phyloP scores from a whole-genome alignment of 331 rosid genomes.

The Quercus tomentella region DNA sequence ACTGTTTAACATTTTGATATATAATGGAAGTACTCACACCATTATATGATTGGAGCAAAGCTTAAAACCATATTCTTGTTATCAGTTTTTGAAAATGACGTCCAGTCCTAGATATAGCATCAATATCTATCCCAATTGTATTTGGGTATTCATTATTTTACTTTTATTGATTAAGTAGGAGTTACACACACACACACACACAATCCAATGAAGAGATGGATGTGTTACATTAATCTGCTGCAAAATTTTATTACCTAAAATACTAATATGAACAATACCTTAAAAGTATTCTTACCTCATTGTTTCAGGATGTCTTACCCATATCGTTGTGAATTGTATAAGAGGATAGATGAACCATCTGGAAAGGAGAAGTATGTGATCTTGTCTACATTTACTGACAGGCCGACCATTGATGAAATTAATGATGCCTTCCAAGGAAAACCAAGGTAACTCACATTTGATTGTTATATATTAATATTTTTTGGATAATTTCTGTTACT shows the following conservation, averaged over 20 bases:
- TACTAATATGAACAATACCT: not conserved
- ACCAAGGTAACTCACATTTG: slow-evolving; percentile 45
- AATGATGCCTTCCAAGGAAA: slow-evolving; percentile 71
- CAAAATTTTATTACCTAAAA: not conserved
- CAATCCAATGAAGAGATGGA: not conserved
- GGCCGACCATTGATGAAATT: slow-evolving; percentile 67
- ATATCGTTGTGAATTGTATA: slow-evolving; percentile 65
- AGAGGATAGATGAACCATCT: slow-evolving; percentile 70
- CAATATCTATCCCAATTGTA: not conserved
- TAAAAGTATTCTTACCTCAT: slow-evolving; percentile 2
- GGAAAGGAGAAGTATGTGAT: slow-evolving; percentile 71
- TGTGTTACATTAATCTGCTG: not conserved
- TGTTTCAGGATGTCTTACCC: slow-evolving; percentile 78
- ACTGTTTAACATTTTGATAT: too few relatives aligned
- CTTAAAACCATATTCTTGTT: not conserved
- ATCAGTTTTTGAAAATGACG: not conserved
- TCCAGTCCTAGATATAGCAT: not conserved
- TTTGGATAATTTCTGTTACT: not conserved
- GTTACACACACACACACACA: not conserved
- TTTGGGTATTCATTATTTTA: not conserved
- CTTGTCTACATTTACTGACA: slow-evolving; percentile 52
- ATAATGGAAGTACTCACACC: too few relatives aligned
- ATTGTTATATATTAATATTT: not conserved
- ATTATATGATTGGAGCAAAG: too few relatives aligned
- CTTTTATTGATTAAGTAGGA: too few relatives aligned